Evolutionary conservation across 768 basidiomycete species (phyloP).

Genomic region (Termitomyces sp.): DNA sequence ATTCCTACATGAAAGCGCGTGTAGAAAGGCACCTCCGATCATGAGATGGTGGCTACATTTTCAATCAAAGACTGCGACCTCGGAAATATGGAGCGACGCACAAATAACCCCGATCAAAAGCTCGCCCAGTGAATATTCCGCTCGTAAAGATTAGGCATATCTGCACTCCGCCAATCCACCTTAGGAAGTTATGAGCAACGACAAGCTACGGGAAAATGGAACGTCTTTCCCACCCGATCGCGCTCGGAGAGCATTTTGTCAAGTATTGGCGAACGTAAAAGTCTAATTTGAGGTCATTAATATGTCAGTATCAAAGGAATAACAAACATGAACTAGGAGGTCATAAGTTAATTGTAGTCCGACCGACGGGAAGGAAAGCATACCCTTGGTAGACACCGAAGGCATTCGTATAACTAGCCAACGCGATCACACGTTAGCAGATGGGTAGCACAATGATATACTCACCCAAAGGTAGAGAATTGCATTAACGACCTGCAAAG

Average conservation of each 20-base stretch:
- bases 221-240: not conserved
- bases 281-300: constrained; percentile 16
- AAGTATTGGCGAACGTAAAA: constrained; percentile 33
- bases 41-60: constrained; percentile 34
- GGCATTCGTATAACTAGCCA: not conserved
- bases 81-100: constrained; percentile 13
- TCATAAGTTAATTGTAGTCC: not conserved
- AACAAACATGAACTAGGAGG: not conserved
- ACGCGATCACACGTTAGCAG: no score
- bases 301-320: not conserved
- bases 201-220: not conserved
- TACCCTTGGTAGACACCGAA: not conserved
- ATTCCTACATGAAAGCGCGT: constrained; percentile 22
- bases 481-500: no score
- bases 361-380: not conserved
- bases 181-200: constrained; percentile 7
- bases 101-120: constrained; percentile 50
- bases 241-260: constrained; percentile 21
- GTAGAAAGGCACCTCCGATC: constrained; percentile 38
- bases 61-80: not conserved
- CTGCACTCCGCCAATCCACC: constrained; percentile 43
- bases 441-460: no score
- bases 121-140: constrained; percentile 38
- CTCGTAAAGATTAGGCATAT: constrained; percentile 37
- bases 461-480: no score